Evolutionary conservation across 2,329 filamentous ascomycete genomes (phyloP).

Genomic region (Penicillium paneum): DNA sequence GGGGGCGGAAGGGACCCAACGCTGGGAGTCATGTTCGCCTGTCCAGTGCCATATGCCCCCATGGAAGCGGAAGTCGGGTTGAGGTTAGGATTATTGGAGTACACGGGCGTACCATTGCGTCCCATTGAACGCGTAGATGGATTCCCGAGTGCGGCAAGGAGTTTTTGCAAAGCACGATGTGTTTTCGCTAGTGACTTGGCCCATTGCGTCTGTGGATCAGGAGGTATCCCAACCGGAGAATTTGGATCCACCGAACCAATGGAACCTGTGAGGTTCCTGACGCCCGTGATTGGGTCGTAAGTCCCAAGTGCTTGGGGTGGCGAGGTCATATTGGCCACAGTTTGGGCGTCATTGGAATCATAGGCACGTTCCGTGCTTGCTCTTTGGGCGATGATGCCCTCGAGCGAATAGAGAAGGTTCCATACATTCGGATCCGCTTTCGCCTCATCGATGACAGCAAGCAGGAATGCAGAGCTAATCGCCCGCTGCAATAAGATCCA

Average conservation of each 20-base stretch:
- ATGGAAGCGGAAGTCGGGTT: conserved; percentile 14
- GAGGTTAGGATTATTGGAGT: conserved; percentile 15
- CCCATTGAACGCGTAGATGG: conserved; percentile 20
- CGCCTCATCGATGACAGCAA: conserved; percentile 47
- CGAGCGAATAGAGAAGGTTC: conserved; percentile 41
- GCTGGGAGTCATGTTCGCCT: conserved; percentile 33
- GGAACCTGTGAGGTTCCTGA: conserved; percentile 28
- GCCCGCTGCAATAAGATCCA: conserved; percentile 49
- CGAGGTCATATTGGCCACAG: conserved; percentile 19
- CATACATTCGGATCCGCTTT: conserved; percentile 42
- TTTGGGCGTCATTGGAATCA: conserved; percentile 15
- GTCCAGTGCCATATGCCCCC: conserved; percentile 16
- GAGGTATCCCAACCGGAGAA: conserved; percentile 27
- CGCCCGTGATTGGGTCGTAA: conserved; percentile 29
- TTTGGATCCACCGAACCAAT: conserved; percentile 28
- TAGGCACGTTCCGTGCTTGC: conserved; percentile 37
- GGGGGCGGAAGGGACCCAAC: conserved; percentile 42
- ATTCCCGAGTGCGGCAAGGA: conserved; percentile 40
- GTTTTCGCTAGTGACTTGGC: conserved; percentile 47
- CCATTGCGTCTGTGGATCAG: conserved; percentile 45
- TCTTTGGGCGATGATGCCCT: conserved; percentile 45
- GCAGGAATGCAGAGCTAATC: conserved; percentile 48
- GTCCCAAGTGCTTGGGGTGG: conserved; percentile 16
- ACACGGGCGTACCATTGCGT: conserved; percentile 17
- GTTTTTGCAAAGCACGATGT: conserved; percentile 45